phyloP scores from a whole-genome alignment of 106 monocot species.

The Agapanthus africanus region DNA sequence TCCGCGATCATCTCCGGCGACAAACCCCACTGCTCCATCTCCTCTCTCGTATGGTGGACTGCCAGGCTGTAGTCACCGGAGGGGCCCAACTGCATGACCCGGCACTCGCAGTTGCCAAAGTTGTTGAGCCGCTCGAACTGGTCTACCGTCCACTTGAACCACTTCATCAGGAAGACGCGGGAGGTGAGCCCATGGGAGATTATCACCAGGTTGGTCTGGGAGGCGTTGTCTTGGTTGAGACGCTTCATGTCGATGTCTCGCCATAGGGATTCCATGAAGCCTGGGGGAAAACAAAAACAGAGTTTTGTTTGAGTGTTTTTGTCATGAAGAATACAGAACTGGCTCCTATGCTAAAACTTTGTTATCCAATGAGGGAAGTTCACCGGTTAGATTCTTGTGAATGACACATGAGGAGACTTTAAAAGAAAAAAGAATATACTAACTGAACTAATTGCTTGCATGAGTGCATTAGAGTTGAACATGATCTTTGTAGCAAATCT shows the following conservation, averaged over 20 bases:
- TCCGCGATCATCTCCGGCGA: conserved; percentile 85
- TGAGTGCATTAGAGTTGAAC: no score
- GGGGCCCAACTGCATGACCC: conserved; percentile 87
- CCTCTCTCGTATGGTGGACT: conserved; percentile 61
- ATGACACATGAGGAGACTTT: no score
- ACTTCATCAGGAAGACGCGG: conserved; percentile 96
- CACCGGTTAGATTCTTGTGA: no score
- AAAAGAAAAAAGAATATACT: no score
- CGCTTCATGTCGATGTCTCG: conserved; percentile 91
- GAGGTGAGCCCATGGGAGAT: conserved; percentile 82
- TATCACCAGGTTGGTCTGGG: conserved; percentile 76
- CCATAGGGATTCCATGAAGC: conserved; percentile 92
- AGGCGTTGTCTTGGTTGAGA: conserved; percentile 47
- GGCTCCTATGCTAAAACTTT: no score
- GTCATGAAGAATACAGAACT: no score
- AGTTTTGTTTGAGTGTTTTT: background rate
- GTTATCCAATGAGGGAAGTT: no score
- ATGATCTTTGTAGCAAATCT: no score
- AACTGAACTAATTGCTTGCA: no score
- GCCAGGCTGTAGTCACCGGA: conserved; percentile 83
- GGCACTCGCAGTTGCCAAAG: conserved; percentile 71
- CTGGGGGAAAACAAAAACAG: no score
- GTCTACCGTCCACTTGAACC: conserved; percentile 99
- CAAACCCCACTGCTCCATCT: conserved; percentile 80
- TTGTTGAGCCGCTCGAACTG: conserved; percentile 90